Evolutionary conservation across 768 basidiomycete species (phyloP).

Genomic region (Macrocybe gigantea): DNA sequence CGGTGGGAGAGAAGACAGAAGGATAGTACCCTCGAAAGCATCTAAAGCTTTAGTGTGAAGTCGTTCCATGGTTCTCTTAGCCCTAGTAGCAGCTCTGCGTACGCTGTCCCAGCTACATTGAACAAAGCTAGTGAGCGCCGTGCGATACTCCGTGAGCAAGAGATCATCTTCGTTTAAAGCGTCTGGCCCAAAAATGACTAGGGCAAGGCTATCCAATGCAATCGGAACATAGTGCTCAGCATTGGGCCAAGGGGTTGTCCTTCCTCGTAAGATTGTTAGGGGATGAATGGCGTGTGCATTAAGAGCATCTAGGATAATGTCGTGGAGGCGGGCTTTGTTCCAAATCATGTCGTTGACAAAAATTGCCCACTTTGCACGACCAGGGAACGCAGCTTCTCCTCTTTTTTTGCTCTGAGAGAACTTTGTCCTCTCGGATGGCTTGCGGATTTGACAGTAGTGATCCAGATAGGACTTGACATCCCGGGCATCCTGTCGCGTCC

Average conservation of each 20-base stretch:
- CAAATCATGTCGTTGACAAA: slow-evolving; percentile 7
- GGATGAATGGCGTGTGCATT: slow-evolving; percentile 9
- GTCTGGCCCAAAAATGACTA: slow-evolving; percentile 8
- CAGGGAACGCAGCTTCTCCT: slow-evolving; percentile 3
- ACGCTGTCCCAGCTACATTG: slow-evolving; percentile 6
- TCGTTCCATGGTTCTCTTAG: background rate
- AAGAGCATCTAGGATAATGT: slow-evolving; percentile 5
- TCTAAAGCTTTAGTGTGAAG: background rate
- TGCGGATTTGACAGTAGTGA: slow-evolving; percentile 4
- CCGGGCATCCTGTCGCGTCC: slow-evolving; percentile 5
- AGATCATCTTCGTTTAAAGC: background rate
- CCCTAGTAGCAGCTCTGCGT: background rate
- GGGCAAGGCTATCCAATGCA: slow-evolving; percentile 3
- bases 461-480: slow-evolving; percentile 10
- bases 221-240: slow-evolving; percentile 5
- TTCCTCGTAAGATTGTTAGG: background rate
- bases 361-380: slow-evolving; percentile 8
- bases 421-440: background rate
- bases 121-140: background rate
- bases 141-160: background rate
- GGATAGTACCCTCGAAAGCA: slow-evolving; percentile 5
- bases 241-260: slow-evolving; percentile 4
- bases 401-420: background rate
- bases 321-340: slow-evolving; percentile 11
- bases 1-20: background rate